Conservation (phyloP, 345 rosid species). For the Viola odorata region DNA sequence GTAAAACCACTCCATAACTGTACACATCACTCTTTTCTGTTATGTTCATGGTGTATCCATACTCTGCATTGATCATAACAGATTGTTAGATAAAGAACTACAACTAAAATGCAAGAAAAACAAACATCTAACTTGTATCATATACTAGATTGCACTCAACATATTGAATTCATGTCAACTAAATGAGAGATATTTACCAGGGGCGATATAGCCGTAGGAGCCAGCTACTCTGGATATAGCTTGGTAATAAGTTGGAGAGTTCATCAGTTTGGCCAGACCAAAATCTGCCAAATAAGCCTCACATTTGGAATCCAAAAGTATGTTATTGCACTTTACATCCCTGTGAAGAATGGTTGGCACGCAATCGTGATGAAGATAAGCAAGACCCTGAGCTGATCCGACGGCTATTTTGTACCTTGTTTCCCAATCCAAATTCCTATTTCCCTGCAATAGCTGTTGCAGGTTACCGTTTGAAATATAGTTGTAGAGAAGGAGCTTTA, state of each 20-base stretch:
- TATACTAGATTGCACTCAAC: too few relatives aligned
- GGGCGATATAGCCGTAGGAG: conserved; percentile 92
- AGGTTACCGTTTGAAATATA: conserved; percentile 79
- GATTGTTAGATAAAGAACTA: neutral
- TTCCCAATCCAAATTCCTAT: conserved; percentile 81
- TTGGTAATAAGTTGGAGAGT: conserved; percentile 61
- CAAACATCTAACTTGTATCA: neutral
- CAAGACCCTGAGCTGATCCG: conserved; percentile 87
- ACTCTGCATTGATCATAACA: conserved; percentile 50
- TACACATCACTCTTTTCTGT: conserved; percentile 95
- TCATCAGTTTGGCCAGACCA: conserved; percentile 85
- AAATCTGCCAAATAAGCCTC: conserved; percentile 90
- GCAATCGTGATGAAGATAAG: conserved; percentile 93
- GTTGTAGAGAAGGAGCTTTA: conserved; percentile 82
- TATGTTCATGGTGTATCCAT: conserved; percentile 91
- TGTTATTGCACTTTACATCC: conserved; percentile 90
- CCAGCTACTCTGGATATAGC: conserved; percentile 89
- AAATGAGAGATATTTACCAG: conserved; percentile 40
- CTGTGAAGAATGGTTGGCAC: conserved; percentile 82
- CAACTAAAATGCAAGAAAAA: neutral
- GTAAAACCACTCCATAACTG: conserved; percentile 86
- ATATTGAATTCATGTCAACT: neutral
- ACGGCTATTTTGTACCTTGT: conserved; percentile 83
- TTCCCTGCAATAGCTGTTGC: conserved; percentile 62
- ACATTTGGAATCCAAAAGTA: conserved; percentile 71